phyloP scores from a whole-genome alignment of 148 eudicot species.

The Mesembryanthemum crystallinum region DNA sequence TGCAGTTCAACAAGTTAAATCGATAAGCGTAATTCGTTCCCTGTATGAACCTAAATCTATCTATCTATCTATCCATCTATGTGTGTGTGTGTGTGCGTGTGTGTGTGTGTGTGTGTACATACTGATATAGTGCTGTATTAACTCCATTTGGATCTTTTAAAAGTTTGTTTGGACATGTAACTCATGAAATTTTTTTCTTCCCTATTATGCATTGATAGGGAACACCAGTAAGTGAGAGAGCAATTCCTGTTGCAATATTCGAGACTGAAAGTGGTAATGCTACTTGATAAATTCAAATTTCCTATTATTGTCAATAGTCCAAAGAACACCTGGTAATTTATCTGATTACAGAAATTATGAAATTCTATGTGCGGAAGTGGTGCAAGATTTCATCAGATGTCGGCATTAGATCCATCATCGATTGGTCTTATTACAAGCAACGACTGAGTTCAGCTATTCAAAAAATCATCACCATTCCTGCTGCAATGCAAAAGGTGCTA shows the following conservation, averaged over 20 bases:
- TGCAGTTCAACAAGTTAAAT: too few species aligned
- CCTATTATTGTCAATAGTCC: not conserved
- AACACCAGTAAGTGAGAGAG: conserved; percentile 94
- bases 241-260: conserved; percentile 98
- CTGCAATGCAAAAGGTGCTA: conserved; percentile 98
- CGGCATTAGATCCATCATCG: conserved; percentile 86
- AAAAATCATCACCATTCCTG: conserved; percentile 94
- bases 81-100: too few species aligned
- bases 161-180: not conserved
- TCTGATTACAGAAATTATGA: conserved; percentile 66
- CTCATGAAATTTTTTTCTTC: conserved; percentile 18
- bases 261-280: conserved; percentile 81
- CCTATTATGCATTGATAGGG: conserved; percentile 57
- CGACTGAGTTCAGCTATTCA: conserved; percentile 93
- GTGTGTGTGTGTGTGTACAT: not conserved
- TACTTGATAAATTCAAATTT: conserved; percentile 11
- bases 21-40: too few species aligned
- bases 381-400: conserved; percentile 89
- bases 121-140: not conserved
- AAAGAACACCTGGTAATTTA: conserved; percentile 20
- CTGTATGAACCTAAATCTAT: too few species aligned
- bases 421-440: conserved; percentile 98
- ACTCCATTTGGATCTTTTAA: not conserved
- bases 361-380: conserved; percentile 89
- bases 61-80: too few species aligned